Evolutionary conservation across 345 rosid species (phyloP).

Genomic region (Salix exigua): DNA sequence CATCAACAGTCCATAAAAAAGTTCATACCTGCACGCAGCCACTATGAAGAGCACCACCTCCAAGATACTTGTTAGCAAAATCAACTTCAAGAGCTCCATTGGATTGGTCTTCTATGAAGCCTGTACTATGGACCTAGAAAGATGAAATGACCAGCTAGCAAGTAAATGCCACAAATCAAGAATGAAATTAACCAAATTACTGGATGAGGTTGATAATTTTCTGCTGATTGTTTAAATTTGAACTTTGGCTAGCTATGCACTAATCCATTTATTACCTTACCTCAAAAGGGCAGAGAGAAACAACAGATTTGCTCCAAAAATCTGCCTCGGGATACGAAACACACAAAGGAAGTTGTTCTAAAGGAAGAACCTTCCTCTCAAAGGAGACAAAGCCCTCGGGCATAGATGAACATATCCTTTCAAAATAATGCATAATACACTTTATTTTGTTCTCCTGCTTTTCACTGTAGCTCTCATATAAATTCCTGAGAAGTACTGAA

Average conservation of each 20-base stretch:
- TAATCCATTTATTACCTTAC: conserved; percentile 30
- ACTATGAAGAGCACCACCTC: conserved; percentile 81
- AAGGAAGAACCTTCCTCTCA: conserved; percentile 76
- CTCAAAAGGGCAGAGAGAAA: conserved; percentile 68
- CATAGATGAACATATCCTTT: conserved; percentile 54
- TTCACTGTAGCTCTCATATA: conserved; percentile 56
- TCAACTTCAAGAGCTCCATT: conserved; percentile 69
- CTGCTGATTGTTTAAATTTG: not conserved
- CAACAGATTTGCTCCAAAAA: conserved; percentile 64
- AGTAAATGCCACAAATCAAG: not conserved
- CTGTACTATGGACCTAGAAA: conserved; percentile 51
- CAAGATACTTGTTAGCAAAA: conserved; percentile 83
- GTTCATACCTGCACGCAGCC: conserved; percentile 85
- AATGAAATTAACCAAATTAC: conserved; percentile 5
- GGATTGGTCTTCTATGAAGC: conserved; percentile 75
- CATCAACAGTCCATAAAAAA: not conserved
- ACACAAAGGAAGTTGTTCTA: conserved; percentile 20
- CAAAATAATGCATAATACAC: conserved; percentile 76
- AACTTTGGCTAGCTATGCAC: not conserved
- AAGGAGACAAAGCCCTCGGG: conserved; percentile 72
- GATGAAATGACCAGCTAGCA: not conserved
- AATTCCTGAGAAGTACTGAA: conserved; percentile 48
- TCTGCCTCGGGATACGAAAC: conserved; percentile 47
- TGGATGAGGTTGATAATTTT: not conserved
- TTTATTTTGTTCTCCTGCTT: conserved; percentile 70